Evolutionary conservation across 148 eudicot genomes (phyloP), one percentile per base, ranked within the genome.

Genomic region (Camellia lanceoleosa): DNA sequence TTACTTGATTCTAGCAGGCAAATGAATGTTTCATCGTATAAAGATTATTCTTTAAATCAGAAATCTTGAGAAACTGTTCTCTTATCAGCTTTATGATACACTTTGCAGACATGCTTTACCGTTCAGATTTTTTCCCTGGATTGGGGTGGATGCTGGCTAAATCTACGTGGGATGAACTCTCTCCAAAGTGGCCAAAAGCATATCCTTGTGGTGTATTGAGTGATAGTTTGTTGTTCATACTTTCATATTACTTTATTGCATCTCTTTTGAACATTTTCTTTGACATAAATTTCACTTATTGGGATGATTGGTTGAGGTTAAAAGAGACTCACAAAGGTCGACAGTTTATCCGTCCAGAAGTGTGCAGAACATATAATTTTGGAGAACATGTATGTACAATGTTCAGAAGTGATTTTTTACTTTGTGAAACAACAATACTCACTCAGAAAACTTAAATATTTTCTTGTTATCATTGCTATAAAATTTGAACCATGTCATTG

Each of bases 181-280:
- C 99, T 63, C 99, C 97, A 51, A 96, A 96, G 87, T 96, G 99
- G 99, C 98, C 99, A 7, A 96, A 93, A 89, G 99, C 99, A 96
- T 96, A 96, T 96, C 99, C 99, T 96, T 93, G 61, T 82, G 51
- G 58, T 74, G 63, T 79, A 54, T 30, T 80, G 71, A 78, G 5
- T 79, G 82, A 60, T 73, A 19, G 58, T 67, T 74, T 76, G 76
- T 71, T 23, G 47, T 68, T 81, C 70, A 42, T 12, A 23, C 44
- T 55, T 56, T 11, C 38, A 30, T 30, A 30, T 78, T 19, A 20
- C 62, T 59, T 71, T 46, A 42, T 54, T 38, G 62, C 43, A n/a
- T 78, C 65, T 54, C 51, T 73, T 76, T 82, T 47, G 54, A 54
- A 76, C 65, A 68, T 69, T 86, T 82, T 82, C 89, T 85, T 96